These are phyloP conservation scores for Penicillium cinerascens DNA, from an alignment of 495 filamentous ascomycete species.

Conservation along the genomic window DNA sequence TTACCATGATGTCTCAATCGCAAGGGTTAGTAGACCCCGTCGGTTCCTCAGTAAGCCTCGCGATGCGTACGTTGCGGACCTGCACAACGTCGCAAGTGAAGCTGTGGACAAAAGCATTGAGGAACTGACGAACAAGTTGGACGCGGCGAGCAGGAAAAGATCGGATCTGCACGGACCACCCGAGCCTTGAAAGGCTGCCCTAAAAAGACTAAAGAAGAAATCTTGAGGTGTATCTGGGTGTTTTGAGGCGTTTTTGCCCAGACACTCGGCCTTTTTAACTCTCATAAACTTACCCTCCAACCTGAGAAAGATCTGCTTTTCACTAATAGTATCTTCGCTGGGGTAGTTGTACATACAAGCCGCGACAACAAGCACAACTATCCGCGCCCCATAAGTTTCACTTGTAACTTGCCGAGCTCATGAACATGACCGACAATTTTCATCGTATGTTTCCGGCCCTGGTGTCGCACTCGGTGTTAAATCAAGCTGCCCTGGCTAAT, in stretches of 20 bases:
- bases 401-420: constrained; percentile 4
- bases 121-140: neutral
- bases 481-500: constrained; percentile 13
- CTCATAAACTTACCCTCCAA: no score
- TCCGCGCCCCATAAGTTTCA: constrained; percentile 12
- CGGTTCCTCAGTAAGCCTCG: constrained; percentile 12
- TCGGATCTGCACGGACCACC: constrained; percentile 29
- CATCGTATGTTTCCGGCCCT: constrained; percentile 15
- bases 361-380: no score
- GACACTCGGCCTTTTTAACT: neutral
- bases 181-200: constrained; percentile 25
- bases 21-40: constrained; percentile 65
- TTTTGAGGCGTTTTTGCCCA: no score
- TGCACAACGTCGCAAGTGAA: constrained; percentile 22
- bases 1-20: constrained; percentile 90
- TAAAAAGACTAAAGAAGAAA: constrained; percentile 8
- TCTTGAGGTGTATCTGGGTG: neutral
- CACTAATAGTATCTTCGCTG: no score
- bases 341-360: no score
- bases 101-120: constrained; percentile 30
- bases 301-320: no score
- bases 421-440: constrained; percentile 5
- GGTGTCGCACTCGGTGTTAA: constrained; percentile 12
- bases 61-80: constrained; percentile 4
- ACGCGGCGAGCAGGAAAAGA: constrained; percentile 23